Evolutionary conservation across 139 green algal species (phyloP), one percentile per base, ranked within the genome.

Genomic region (Pycnococcus provasolii): DNA sequence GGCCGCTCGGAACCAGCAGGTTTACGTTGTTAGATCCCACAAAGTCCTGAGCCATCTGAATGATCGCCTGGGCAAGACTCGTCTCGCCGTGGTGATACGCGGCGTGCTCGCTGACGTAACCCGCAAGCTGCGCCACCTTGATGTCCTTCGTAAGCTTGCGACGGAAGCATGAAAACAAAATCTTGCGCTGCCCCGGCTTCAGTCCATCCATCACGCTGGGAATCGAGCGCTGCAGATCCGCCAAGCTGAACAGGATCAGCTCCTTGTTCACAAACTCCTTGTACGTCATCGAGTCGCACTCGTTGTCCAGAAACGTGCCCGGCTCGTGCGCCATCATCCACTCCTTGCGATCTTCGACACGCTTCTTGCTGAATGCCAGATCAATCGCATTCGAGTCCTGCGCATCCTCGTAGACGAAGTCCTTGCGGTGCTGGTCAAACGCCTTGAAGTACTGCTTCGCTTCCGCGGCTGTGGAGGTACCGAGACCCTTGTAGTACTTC

Each of bases 401-500:
- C 82, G 74, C 53, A 52, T 65, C 9, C 70, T 55, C 55, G n/a
- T n/a, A n/a, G n/a, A n/a, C n/a, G n/a, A n/a, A n/a, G n/a, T 55
- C 63, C 59, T 85, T 85, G 42, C 41, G 48, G 66, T 85, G 77
- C 46, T 65, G 53, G 7, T 74, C 71, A 55, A 99, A 82, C 45
- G 71, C 75, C 4, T 87, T 82, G 81, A 99, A 98, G 80, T 99
- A 98, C 66, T 95, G 85, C 62, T 94, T 92, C 48, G 92, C 92
- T 75, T 99, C 92, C 50, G 83, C 76, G 15, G 81, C 60, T 3
- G 83, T 95, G 40, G 87, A 96, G 47, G 93, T 98, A 77, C 92
- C 92, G 75, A 98, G 80, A 89, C 91, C 84, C 79, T 99, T 99
- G 74, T 99, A 99, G 84, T 99, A 99, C 85, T 99, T 99, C 81